A percentile compares a stretch with the other conserved stretches of the same genome.
Evolutionary conservation across 352 stramenopile species (phyloP).

Genomic region (Salisapilia sapeloensis): DNA sequence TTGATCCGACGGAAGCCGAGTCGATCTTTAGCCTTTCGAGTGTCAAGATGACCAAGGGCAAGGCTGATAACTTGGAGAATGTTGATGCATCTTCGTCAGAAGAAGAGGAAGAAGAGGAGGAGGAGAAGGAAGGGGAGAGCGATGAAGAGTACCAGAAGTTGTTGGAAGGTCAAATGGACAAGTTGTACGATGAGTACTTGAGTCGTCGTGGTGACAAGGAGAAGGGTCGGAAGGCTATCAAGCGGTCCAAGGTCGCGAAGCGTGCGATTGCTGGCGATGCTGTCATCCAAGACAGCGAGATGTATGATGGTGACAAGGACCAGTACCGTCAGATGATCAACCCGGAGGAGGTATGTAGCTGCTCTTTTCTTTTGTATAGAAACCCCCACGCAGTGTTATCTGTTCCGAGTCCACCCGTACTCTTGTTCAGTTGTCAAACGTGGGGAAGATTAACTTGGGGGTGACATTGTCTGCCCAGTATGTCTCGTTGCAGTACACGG

Average conservation of each 20-base stretch:
- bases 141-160: conserved; percentile 70
- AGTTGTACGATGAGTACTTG: conserved; percentile 70
- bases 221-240: conserved; percentile 73
- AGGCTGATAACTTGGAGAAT: conserved; percentile 68
- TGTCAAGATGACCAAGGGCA: conserved; percentile 53
- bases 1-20: conserved; percentile 65
- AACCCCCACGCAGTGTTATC: conserved; percentile 81
- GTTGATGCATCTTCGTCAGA: conserved; percentile 24
- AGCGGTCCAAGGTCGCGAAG: conserved; percentile 74
- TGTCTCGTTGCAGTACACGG: conserved; percentile 10
- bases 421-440: conserved; percentile 86
- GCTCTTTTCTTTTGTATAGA: conserved; percentile 6
- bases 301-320: conserved; percentile 67
- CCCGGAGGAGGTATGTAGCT: conserved; percentile 40
- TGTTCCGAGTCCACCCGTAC: conserved; percentile 80
- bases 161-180: conserved; percentile 72
- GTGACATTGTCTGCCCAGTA: conserved; percentile 67
- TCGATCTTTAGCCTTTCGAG: conserved; percentile 70
- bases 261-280: conserved; percentile 64
- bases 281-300: conserved; percentile 56
- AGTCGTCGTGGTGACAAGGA: conserved; percentile 55
- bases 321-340: conserved; percentile 81
- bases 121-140: conserved; percentile 30
- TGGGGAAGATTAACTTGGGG: conserved; percentile 59
- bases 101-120: conserved; percentile 10